Evolutionary conservation across 805 yeast genomes (phyloP).

Genomic region (Deakozyma indianensis): DNA sequence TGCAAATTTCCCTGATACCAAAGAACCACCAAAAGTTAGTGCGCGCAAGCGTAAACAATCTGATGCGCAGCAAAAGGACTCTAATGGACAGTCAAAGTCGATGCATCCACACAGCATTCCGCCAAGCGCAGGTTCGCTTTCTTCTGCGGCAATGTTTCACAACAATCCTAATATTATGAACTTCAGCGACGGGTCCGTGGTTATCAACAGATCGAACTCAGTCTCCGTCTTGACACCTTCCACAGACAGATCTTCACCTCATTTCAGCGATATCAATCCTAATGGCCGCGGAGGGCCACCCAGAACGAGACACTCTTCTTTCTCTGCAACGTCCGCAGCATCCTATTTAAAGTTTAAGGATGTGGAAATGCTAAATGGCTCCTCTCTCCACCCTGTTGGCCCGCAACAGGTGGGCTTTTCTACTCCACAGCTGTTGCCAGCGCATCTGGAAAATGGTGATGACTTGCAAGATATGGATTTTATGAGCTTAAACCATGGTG

Average conservation of each 20-base stretch:
- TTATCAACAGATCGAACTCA: neutral
- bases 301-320: conserved; percentile 22
- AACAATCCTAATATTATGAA: neutral
- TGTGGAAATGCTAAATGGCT: conserved; percentile 10
- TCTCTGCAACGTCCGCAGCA: conserved; percentile 46
- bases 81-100: neutral
- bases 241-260: neutral
- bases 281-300: neutral
- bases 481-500: conserved; percentile 9
- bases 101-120: neutral
- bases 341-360: conserved; percentile 45
- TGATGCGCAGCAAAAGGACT: neutral
- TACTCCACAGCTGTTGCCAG: conserved; percentile 45
- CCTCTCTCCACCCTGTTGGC: conserved; percentile 14
- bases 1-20: conserved; percentile 19
- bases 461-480: conserved; percentile 64
- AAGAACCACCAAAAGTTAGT: neutral
- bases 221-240: neutral
- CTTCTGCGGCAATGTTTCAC: neutral
- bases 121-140: neutral
- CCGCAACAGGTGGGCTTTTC: conserved; percentile 69
- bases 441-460: conserved; percentile 28
- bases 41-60: neutral
- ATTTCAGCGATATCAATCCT: neutral
- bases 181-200: neutral